These are phyloP conservation scores for Rhexocercosporidium sp. DNA, from an alignment of 2,329 filamentous ascomycete species.

Conservation along the genomic window DNA sequence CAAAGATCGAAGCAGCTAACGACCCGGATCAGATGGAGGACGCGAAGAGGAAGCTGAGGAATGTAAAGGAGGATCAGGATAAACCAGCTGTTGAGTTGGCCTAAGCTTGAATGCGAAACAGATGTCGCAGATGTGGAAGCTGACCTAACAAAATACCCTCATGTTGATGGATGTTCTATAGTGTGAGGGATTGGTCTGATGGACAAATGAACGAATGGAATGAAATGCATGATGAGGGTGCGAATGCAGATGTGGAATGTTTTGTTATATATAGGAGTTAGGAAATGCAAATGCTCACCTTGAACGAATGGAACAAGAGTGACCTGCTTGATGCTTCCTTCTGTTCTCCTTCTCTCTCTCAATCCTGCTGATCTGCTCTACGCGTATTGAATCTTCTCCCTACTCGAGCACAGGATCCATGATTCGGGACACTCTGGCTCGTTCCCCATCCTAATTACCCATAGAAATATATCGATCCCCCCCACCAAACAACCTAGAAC, in stretches of 20 bases:
- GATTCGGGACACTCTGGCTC: no score
- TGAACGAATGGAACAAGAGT: background rate
- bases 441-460: no score
- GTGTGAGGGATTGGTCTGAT: background rate
- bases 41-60: constrained; percentile 16
- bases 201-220: background rate
- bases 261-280: constrained; percentile 1
- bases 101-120: background rate
- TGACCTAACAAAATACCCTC: background rate
- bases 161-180: background rate
- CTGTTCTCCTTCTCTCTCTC: no score
- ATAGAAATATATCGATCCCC: no score
- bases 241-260: background rate
- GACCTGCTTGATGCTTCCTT: background rate
- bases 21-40: constrained; percentile 30
- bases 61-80: constrained; percentile 4
- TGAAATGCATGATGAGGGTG: background rate
- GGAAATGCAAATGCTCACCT: background rate
- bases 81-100: constrained; percentile 1
- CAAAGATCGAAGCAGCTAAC: constrained; percentile 50
- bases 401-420: no score
- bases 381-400: no score
- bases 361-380: no score
- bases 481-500: no score
- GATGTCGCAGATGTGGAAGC: background rate